Evolutionary conservation across 306 rosid genomes (phyloP).

Genomic region (Fragaria nilgerrensis): DNA sequence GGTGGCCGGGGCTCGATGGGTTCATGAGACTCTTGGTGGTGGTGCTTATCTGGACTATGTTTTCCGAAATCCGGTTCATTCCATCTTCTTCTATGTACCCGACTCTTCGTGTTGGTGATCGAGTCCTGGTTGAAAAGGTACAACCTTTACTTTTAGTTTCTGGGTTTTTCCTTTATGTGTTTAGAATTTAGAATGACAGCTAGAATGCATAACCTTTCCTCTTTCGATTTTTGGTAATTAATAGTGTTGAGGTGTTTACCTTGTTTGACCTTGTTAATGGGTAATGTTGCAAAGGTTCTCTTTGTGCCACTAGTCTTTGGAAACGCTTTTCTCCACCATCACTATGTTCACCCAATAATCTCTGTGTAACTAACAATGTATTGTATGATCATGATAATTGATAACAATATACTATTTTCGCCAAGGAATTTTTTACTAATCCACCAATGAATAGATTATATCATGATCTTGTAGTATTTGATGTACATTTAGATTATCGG

Average conservation of each 20-base stretch:
- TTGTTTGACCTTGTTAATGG: background rate
- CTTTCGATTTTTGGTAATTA: background rate
- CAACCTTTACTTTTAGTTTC: background rate
- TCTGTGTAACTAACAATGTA: background rate
- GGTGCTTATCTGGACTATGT: constrained; percentile 65
- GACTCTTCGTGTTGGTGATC: constrained; percentile 77
- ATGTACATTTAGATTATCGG: background rate
- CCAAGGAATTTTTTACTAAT: background rate
- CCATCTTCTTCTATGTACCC: constrained; percentile 89
- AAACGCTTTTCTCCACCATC: background rate
- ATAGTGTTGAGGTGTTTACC: background rate
- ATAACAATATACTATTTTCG: background rate
- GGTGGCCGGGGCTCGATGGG: constrained; percentile 82
- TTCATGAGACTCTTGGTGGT: constrained; percentile 61
- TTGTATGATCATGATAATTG: background rate
- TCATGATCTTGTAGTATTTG: background rate
- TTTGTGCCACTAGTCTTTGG: background rate
- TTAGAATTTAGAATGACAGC: background rate
- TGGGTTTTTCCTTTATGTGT: background rate
- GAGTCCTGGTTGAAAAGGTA: constrained; percentile 73
- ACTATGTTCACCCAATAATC: background rate
- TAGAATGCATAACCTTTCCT: background rate
- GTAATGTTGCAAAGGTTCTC: background rate
- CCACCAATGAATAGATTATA: background rate
- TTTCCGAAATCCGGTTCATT: constrained; percentile 66